phyloP scores from a whole-genome alignment of 495 filamentous ascomycete genomes.

The Tuber magnatum region DNA sequence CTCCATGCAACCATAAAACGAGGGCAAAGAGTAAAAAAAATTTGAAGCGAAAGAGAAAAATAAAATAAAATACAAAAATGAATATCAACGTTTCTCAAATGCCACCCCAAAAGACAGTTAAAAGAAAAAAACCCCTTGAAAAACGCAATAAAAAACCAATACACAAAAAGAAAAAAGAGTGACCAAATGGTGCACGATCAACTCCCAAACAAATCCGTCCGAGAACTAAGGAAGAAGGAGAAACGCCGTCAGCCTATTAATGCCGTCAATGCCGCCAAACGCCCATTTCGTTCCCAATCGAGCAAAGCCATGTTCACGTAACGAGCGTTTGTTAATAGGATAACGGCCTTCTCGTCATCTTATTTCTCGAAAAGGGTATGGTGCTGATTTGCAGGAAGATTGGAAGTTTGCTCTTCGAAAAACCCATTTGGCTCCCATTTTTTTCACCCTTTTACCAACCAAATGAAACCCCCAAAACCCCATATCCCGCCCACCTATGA shows the following conservation, averaged over 20 bases:
- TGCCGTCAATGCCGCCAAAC: background rate
- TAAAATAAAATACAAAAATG: slow-evolving; percentile 1
- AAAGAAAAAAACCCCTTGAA: background rate
- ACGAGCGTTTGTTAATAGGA: background rate
- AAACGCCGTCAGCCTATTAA: background rate
- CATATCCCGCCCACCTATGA: slow-evolving; percentile 7
- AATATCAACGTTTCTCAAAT: slow-evolving; percentile 6
- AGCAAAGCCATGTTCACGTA: background rate
- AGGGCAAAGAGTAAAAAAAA: background rate
- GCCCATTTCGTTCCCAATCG: slow-evolving; percentile 1
- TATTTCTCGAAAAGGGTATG: background rate
- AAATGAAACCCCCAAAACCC: slow-evolving; percentile 9
- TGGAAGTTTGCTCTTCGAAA: background rate
- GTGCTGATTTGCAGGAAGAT: background rate
- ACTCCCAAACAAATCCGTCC: background rate
- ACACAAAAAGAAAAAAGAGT: background rate
- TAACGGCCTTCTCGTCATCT: background rate
- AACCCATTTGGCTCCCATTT: background rate
- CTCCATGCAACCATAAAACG: background rate
- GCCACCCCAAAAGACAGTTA: slow-evolving; percentile 2
- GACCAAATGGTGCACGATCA: background rate
- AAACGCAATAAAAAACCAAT: background rate
- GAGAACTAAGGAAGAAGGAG: background rate
- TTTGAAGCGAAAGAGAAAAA: background rate
- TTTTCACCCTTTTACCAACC: background rate